Evolutionary conservation across 768 basidiomycete species (phyloP), one percentile per base, ranked within the genome.

Genomic region (Lactarius indigo): DNA sequence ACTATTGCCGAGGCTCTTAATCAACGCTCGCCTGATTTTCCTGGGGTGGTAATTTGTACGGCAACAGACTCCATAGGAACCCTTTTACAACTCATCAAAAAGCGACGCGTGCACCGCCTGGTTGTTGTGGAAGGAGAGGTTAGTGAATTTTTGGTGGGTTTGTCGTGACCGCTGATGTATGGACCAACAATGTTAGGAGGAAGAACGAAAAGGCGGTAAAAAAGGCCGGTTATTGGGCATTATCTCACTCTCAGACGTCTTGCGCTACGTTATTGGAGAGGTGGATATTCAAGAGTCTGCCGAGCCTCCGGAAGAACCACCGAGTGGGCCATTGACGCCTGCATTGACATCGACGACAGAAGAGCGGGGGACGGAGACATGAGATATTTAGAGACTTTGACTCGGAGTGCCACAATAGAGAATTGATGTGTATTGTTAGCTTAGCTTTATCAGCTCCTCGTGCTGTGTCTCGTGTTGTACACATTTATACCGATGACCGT

Each of bases 51-150:
- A 62, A 91, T 96, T 23, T 98, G 97, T 75, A 94, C 92, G 0
- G 92, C 94, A 1, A 84, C 88, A 2, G 96, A 98, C 74, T 96
- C 96, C 0, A 81, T 99, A 31, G 91, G 90, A 4, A 94, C 93
- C 1, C 84, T 98, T 8, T 83, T 99, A 57, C 87, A 92, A 71
- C 85, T 97, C 26, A 92, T 98, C 74, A 94, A 93, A 78, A 92
- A 95, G 76, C 87, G 95, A 33, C 83, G 97, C 37, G 93, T 97
- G 17, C 97, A 99, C 75, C 87, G 97, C 58, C 79, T 99, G 20
- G 95, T 98, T 2, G 95, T 98, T 2, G 94, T 98, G 18, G 94
- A 96, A 79, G 92, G 92, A 70, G 93, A 94, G 75, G 91, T 90
- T 69, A 68, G 83, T 77, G 17, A 39, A 60, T 52, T 56, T 56